Base-by-base conservation (phyloP, 805 yeast genomes). In the Candida arabinofermentans region DNA sequence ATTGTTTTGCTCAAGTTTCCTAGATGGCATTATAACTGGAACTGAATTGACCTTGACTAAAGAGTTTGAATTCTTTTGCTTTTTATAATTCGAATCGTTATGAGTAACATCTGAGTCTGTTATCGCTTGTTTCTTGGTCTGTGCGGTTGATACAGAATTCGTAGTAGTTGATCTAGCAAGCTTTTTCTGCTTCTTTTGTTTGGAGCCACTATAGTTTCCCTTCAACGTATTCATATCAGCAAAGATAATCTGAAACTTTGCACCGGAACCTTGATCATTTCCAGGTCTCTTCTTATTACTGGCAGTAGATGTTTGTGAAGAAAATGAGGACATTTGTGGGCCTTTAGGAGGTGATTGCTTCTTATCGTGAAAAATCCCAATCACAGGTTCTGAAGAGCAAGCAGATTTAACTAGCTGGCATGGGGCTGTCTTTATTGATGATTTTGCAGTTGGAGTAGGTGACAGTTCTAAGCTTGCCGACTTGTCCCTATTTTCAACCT, bases 171-270 rank as follows among this genome's bases (percentile, higher is more conserved):
- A 43, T 14, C 54, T 44, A 3, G 47, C 40, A 3, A 55, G 42
- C 16, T 49, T 42, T 31, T 47, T 46, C 27, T 48, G 44, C 29
- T 44, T 46, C 23, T 30, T 37, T 14, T 37, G 34, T 27, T 39
- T 42, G 13, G 44, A 33, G 16, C 44, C 43, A 3, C 49, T 50
- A 42, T 50, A 43, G 27, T 38, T 47, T n/a, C 57, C 57, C 34
- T 45, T 53, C 34, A 55, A 33, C 5, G 58, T 55, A 35, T 54
- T 55, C 52, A 70, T 66, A 49, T 71, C 75, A 4, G 74, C 60
- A 39, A 71, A 64, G 3, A 71, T 71, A 43, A 71, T 70, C 52
- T 72, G 76, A 50, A 71, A 71, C 52, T 68, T 68, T 29, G 32
- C 16, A 49, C 67, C 67, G 64, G 68, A 62, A 12, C 70, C 70